Evolutionary conservation across 2,329 filamentous ascomycete genomes (phyloP).

Genomic region (Onygenales sp.): DNA sequence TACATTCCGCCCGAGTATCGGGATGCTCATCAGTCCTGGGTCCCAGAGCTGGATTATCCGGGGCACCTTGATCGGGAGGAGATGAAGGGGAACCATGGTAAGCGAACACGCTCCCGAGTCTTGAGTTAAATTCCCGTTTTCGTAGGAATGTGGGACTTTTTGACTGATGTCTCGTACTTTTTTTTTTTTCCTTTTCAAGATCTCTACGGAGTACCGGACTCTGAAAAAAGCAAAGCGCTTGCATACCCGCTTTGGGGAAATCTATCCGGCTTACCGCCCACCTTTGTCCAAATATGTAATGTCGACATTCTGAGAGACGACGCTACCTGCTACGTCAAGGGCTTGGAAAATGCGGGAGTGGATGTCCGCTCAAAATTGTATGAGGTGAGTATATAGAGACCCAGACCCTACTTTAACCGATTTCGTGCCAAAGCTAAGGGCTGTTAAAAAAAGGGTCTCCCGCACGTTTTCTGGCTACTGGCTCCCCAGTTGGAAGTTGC

Average conservation of each 20-base stretch:
- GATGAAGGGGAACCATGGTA: conserved; percentile 3
- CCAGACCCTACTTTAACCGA: neutral
- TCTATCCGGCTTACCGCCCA: neutral
- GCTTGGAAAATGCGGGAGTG: conserved; percentile 3
- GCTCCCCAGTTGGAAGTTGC: conserved; percentile 1
- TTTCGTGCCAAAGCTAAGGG: neutral
- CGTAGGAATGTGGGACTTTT: too few relatives aligned
- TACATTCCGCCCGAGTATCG: conserved; percentile 2
- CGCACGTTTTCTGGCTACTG: conserved; percentile 1
- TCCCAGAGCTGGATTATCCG: neutral
- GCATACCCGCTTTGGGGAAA: conserved; percentile 6
- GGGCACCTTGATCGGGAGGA: neutral
- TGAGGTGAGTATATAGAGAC: neutral
- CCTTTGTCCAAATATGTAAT: conserved; percentile 2
- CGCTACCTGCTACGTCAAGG: conserved; percentile 1
- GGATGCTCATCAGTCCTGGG: conserved; percentile 5
- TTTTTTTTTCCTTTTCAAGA: neutral
- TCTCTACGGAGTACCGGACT: neutral
- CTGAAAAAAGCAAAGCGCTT: neutral
- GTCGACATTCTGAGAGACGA: conserved; percentile 5
- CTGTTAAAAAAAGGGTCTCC: conserved; percentile 1
- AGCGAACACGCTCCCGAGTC: neutral
- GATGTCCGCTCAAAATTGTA: neutral
- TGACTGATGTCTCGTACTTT: neutral
- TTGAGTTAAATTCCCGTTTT: too few relatives aligned